Percentiles rank a stretch among this genome's conserved stretches.
Conservation (phyloP, 2,329 filamentous ascomycete species). For the Colletotrichum costaricense region DNA sequence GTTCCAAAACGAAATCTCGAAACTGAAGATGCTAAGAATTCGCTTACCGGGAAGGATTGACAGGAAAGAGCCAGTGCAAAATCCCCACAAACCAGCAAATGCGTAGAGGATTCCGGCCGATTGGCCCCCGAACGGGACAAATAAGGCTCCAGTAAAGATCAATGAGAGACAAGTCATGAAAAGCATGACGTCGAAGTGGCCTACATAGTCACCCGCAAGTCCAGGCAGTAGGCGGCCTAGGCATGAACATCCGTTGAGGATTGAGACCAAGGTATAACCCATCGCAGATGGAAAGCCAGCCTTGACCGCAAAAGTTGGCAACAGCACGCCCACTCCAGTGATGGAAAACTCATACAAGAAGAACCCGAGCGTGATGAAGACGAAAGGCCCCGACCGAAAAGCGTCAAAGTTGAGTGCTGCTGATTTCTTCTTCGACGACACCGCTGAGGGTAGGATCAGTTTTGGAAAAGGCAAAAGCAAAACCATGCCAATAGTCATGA, state of each 20-base stretch:
- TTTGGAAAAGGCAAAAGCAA: slow-evolving; percentile 47
- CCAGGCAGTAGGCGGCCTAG: background rate
- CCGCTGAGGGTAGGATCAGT: slow-evolving; percentile 16
- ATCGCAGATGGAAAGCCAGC: slow-evolving; percentile 48
- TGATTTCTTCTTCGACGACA: slow-evolving; percentile 13
- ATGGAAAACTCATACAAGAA: slow-evolving; percentile 61
- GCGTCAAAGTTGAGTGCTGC: slow-evolving; percentile 52
- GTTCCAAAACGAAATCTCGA: no score
- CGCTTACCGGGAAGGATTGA: slow-evolving; percentile 46
- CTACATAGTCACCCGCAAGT: background rate
- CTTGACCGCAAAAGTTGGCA: slow-evolving; percentile 56
- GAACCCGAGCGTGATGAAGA: slow-evolving; percentile 52
- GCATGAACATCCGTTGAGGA: slow-evolving; percentile 52
- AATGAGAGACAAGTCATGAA: slow-evolving; percentile 20
- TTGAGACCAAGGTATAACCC: slow-evolving; percentile 56
- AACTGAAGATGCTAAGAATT: background rate
- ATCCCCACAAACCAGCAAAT: slow-evolving; percentile 58
- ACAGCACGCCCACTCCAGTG: slow-evolving; percentile 56
- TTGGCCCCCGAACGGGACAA: slow-evolving; percentile 56
- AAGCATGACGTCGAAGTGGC: slow-evolving; percentile 34
- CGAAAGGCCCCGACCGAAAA: slow-evolving; percentile 53
- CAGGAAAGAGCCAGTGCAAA: slow-evolving; percentile 60
- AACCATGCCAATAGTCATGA: slow-evolving; percentile 41
- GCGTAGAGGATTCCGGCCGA: slow-evolving; percentile 52
- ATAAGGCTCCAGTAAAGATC: slow-evolving; percentile 53